phyloP scores from a whole-genome alignment of 768 basidiomycete species.

The Mycena indigotica region DNA sequence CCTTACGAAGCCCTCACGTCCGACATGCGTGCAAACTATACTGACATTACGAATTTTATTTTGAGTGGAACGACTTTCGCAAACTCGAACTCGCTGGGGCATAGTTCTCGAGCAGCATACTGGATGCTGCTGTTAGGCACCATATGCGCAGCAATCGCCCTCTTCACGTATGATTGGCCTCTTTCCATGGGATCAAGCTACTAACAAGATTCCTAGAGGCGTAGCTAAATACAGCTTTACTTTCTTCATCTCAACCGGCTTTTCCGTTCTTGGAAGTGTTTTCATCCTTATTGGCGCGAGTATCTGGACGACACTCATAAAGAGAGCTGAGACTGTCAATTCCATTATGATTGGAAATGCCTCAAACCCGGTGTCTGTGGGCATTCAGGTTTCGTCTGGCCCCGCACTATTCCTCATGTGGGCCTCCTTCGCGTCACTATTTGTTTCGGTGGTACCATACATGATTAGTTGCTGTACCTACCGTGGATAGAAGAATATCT shows the following conservation, averaged over 20 bases:
- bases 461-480: slow-evolving; percentile 84
- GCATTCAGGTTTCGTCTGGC: slow-evolving; percentile 65
- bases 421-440: slow-evolving; percentile 71
- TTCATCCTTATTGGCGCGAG: slow-evolving; percentile 69
- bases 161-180: slow-evolving; percentile 58
- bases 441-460: slow-evolving; percentile 71
- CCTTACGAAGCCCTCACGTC: slow-evolving; percentile 66
- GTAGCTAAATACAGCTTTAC: slow-evolving; percentile 63
- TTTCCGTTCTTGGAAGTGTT: slow-evolving; percentile 60
- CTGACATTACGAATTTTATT: slow-evolving; percentile 54
- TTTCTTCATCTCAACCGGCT: slow-evolving; percentile 67
- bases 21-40: slow-evolving; percentile 71
- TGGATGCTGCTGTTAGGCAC: slow-evolving; percentile 77
- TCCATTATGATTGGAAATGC: slow-evolving; percentile 42
- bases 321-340: slow-evolving; percentile 65
- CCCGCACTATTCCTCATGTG: slow-evolving; percentile 67
- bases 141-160: slow-evolving; percentile 62
- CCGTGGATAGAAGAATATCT: slow-evolving; percentile 53
- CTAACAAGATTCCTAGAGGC: slow-evolving; percentile 48
- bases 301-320: slow-evolving; percentile 78
- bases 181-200: slow-evolving; percentile 4
- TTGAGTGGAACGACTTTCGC: slow-evolving; percentile 56
- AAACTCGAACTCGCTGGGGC: slow-evolving; percentile 63
- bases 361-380: slow-evolving; percentile 46
- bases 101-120: slow-evolving; percentile 68